A percentile compares a stretch with the other conserved stretches of the same genome.
These are phyloP conservation scores for Trichosporon sp. DNA, from an alignment of 1,284 basidiomycete genomes.

Conservation along the genomic window DNA sequence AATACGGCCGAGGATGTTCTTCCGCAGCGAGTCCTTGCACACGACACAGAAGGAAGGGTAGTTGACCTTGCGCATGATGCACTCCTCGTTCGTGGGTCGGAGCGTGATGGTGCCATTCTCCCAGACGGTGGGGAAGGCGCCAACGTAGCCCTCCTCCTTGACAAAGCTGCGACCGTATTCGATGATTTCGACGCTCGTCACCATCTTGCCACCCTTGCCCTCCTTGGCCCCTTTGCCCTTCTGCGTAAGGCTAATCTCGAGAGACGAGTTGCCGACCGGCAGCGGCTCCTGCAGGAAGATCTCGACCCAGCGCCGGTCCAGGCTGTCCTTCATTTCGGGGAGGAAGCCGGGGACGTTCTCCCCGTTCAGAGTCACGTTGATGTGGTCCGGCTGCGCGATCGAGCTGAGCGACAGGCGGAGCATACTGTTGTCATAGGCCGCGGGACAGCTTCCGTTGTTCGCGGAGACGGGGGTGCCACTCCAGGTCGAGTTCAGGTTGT, in stretches of 20 bases:
- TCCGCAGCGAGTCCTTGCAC: slow-evolving; percentile 67
- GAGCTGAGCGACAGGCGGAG: slow-evolving; percentile 76
- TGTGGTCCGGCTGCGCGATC: slow-evolving; percentile 64
- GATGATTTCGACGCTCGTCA: slow-evolving; percentile 74
- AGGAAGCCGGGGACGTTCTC: slow-evolving; percentile 34
- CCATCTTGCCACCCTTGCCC: slow-evolving; percentile 62
- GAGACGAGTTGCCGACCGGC: slow-evolving; percentile 60
- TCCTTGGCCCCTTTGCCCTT: slow-evolving; percentile 59
- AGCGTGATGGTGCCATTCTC: slow-evolving; percentile 45
- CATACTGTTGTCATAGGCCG: slow-evolving; percentile 64
- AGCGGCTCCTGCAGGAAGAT: slow-evolving; percentile 37
- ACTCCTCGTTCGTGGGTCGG: slow-evolving; percentile 71
- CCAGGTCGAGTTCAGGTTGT: slow-evolving; percentile 58
- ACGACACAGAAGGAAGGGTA: slow-evolving; percentile 67
- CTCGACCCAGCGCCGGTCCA: slow-evolving; percentile 55
- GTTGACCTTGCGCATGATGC: slow-evolving; percentile 75
- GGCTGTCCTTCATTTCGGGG: slow-evolving; percentile 40
- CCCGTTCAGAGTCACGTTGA: slow-evolving; percentile 67
- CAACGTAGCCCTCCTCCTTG: slow-evolving; percentile 64
- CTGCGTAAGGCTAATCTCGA: slow-evolving; percentile 65
- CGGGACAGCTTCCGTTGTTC: background rate
- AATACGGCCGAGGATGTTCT: slow-evolving; percentile 23
- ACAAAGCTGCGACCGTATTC: slow-evolving; percentile 74
- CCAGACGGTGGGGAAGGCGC: slow-evolving; percentile 71
- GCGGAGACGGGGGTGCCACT: slow-evolving; percentile 1